Evolutionary conservation across 495 filamentous ascomycete species (phyloP), one percentile per base, ranked within the genome.

Genomic region (Tetracladium marchalianum): DNA sequence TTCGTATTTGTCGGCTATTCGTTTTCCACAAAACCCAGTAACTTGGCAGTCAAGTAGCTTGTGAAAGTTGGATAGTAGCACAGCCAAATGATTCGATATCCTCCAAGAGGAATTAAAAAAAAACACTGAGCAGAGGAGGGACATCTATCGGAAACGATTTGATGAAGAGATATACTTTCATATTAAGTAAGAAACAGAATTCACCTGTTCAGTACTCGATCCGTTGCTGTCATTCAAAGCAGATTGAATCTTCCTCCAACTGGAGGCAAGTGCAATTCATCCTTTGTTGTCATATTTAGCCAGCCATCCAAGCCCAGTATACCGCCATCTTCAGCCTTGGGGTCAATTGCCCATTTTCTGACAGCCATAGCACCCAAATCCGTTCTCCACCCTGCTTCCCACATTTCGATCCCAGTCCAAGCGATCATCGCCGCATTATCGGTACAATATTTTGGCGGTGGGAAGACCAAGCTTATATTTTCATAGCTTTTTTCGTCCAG

Each of bases 341-440:
- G 62, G 59, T 93, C 90, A 43, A 96, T 70, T 7, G 77, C 68
- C 92, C 92, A 98, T 61, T 82, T 86, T 44, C 78, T 70, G 15
- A 84, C 44, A 6, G 84, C 71, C 31, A 71, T 58, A 40, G 78
- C 71, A 17, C 63, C 68, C 22, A 90, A 53, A 16, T 72, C 69
- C 13, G 77, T 82, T 40, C 66, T 62, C 72, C 76, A 90, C 0
- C 90, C 89, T 3, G 71, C 77, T 60, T 88, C 79, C 47, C 71
- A 96, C 87, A 97, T 94, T 68, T 95, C 90, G 44, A 88, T 72
- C 0, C 84, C 92, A 5, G 90, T 74, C 92, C 92, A 98, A 0
- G 84, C 90, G 54, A 96, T 88, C 92, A 97, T 98, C n/a, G 87
- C 87, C 12, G 90, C 92, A 66, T 97, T 96, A 58, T 98, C 92